Conservation (phyloP, 2,329 filamentous ascomycete genomes). For the Diaporthe citrichinensis region DNA sequence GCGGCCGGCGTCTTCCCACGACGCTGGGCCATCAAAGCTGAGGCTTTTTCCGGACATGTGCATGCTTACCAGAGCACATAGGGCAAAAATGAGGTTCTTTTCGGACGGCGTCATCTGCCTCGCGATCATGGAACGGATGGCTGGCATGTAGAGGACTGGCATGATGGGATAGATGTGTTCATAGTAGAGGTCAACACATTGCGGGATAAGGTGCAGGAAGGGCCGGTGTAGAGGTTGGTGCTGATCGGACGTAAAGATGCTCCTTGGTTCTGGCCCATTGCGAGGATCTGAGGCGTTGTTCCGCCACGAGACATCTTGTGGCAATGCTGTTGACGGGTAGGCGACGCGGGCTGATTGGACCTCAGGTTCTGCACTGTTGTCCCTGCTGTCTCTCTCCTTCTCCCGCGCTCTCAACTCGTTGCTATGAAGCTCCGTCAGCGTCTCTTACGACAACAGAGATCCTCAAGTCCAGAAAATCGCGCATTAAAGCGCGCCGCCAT, state of each 20-base stretch:
- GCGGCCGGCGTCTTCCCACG: conserved; percentile 65
- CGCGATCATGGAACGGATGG: conserved; percentile 64
- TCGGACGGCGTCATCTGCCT: conserved; percentile 55
- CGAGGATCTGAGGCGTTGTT: conserved; percentile 50
- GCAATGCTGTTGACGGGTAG: conserved; percentile 46
- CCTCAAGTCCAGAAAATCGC: background rate
- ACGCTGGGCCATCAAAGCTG: conserved; percentile 53
- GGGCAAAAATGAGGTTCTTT: conserved; percentile 66
- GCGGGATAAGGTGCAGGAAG: conserved; percentile 65
- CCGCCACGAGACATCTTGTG: conserved; percentile 50
- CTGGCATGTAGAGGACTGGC: conserved; percentile 72
- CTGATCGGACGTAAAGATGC: conserved; percentile 59
- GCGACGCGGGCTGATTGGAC: conserved; percentile 41
- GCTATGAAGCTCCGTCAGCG: conserved; percentile 33
- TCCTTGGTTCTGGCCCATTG: conserved; percentile 52
- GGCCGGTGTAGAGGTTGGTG: conserved; percentile 55
- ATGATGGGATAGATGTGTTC: conserved; percentile 75
- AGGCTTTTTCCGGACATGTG: conserved; percentile 63
- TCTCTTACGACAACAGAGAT: background rate
- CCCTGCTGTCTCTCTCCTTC: conserved; percentile 58
- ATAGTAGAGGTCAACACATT: conserved; percentile 74
- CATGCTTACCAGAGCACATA: conserved; percentile 69
- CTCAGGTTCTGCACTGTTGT: conserved; percentile 52
- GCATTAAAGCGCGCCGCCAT: background rate
- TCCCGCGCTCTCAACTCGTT: conserved; percentile 70